These are phyloP conservation scores for Cladosporium sp. DNA, from an alignment of 2,329 filamentous ascomycete species.

Conservation along the genomic window DNA sequence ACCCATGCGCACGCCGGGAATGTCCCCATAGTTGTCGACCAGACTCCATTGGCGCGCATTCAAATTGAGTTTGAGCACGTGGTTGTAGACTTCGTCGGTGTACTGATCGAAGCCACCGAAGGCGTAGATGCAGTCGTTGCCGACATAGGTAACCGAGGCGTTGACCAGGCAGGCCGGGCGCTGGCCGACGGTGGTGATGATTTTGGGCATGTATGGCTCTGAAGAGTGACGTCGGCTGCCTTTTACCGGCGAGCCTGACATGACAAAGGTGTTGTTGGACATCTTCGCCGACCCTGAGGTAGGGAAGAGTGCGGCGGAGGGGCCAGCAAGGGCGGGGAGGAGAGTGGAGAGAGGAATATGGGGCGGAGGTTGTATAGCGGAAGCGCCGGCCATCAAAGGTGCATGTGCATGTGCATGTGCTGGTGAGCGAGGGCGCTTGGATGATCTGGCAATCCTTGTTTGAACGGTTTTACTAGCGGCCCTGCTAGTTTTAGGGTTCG, in stretches of 20 bases:
- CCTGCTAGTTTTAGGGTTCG: not conserved
- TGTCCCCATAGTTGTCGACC: constrained; percentile 98
- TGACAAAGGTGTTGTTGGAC: constrained; percentile 77
- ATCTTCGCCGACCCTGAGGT: constrained; percentile 20
- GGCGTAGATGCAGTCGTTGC: constrained; percentile 95
- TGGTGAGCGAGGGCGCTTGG: not conserved
- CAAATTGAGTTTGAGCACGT: constrained; percentile 87
- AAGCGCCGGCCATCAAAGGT: constrained; percentile 10
- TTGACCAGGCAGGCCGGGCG: constrained; percentile 94
- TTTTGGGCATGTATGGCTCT: constrained; percentile 81
- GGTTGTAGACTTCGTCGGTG: constrained; percentile 98
- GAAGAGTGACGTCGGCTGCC: constrained; percentile 56
- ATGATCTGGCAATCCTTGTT: not conserved
- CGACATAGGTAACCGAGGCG: constrained; percentile 97
- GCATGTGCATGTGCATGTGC: constrained; percentile 1
- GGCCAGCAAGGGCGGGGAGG: constrained; percentile 5
- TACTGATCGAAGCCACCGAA: constrained; percentile 99
- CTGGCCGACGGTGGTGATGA: constrained; percentile 61
- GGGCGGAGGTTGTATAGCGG: constrained; percentile 6
- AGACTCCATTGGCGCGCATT: constrained; percentile 88
- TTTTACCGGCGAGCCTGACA: constrained; percentile 81
- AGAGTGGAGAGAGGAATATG: constrained; percentile 9
- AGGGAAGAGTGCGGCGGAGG: constrained; percentile 5
- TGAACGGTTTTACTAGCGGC: constrained; percentile 11
- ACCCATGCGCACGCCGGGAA: constrained; percentile 97